Conservation (phyloP, 768 basidiomycete species). For the Naematelia encephala region DNA sequence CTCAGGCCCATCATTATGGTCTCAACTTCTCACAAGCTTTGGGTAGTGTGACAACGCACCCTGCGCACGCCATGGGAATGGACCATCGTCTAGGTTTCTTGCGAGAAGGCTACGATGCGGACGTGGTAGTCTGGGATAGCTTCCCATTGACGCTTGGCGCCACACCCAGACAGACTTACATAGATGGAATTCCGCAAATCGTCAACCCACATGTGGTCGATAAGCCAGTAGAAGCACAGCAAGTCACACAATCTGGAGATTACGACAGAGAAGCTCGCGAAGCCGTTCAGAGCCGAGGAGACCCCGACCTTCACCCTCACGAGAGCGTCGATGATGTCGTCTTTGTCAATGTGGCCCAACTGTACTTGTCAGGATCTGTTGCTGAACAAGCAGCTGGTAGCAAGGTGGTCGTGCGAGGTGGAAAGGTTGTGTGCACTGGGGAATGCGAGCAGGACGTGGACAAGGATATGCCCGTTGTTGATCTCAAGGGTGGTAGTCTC, state of each 20-base stretch:
- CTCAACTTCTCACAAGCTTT: constrained; percentile 64
- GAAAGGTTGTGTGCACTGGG: constrained; percentile 59
- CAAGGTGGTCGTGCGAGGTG: constrained; percentile 57
- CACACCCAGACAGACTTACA: constrained; percentile 74
- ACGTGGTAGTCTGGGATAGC: constrained; percentile 61
- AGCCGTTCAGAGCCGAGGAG: constrained; percentile 65
- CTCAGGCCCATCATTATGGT: constrained; percentile 70
- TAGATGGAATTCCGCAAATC: constrained; percentile 75
- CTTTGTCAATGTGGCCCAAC: constrained; percentile 63
- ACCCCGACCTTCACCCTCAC: constrained; percentile 63
- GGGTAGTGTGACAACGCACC: constrained; percentile 67
- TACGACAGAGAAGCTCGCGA: constrained; percentile 67
- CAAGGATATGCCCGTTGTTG: constrained; percentile 54
- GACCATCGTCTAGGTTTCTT: constrained; percentile 75
- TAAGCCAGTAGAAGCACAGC: constrained; percentile 62
- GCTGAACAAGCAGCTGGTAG: constrained; percentile 31
- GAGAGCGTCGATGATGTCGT: constrained; percentile 55
- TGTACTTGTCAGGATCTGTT: constrained; percentile 48
- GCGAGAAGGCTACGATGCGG: constrained; percentile 68
- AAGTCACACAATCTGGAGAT: constrained; percentile 62
- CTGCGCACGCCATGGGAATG: constrained; percentile 67
- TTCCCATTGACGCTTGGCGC: constrained; percentile 76
- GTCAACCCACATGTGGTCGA: constrained; percentile 48
- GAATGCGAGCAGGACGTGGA: constrained; percentile 19
- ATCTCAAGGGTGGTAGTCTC: constrained; percentile 62